A percentile compares a stretch with the other conserved stretches of the same genome.
These are phyloP conservation scores for Trichopus zeylanicus DNA, from an alignment of 116 monocot genomes.

Conservation along the genomic window DNA sequence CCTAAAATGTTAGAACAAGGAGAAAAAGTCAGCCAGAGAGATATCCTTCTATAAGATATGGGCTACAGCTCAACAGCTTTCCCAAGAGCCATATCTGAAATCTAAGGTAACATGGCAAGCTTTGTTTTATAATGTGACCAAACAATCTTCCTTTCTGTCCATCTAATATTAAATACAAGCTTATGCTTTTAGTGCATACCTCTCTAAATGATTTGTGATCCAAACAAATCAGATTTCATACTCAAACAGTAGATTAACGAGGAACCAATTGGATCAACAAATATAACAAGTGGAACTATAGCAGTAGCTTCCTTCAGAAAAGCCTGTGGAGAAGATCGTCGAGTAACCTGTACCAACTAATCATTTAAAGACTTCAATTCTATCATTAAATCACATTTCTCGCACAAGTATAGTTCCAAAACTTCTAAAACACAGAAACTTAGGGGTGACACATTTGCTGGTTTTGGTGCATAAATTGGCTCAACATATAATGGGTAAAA, in stretches of 20 bases:
- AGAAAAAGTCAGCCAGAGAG: conserved; percentile 8
- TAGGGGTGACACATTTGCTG: not conserved
- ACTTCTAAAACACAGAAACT: conserved; percentile 3
- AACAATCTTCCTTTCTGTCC: conserved; percentile 23
- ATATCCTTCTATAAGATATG: not conserved
- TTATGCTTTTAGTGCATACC: conserved; percentile 89
- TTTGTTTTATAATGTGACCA: conserved; percentile 29
- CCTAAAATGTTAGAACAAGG: conserved; percentile 38
- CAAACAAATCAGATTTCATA: conserved; percentile 90
- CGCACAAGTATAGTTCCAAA: conserved; percentile 10
- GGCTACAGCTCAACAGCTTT: conserved; percentile 3
- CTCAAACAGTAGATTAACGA: conserved; percentile 79
- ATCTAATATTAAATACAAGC: conserved; percentile 41
- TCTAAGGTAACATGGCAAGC: conserved; percentile 35
- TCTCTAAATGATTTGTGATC: conserved; percentile 75
- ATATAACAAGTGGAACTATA: conserved; percentile 82
- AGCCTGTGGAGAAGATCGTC: conserved; percentile 86
- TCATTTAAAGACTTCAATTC: conserved; percentile 41
- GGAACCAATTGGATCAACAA: conserved; percentile 84
- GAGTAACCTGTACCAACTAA: conserved; percentile 65
- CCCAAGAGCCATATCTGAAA: conserved; percentile 20
- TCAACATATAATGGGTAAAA: not conserved
- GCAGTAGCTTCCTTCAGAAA: conserved; percentile 88
- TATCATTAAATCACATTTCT: conserved; percentile 28
- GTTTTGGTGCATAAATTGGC: not conserved